These are phyloP conservation scores for Wallacemonas sp. DNA, from an alignment of 208 protist genomes.

Conservation along the genomic window DNA sequence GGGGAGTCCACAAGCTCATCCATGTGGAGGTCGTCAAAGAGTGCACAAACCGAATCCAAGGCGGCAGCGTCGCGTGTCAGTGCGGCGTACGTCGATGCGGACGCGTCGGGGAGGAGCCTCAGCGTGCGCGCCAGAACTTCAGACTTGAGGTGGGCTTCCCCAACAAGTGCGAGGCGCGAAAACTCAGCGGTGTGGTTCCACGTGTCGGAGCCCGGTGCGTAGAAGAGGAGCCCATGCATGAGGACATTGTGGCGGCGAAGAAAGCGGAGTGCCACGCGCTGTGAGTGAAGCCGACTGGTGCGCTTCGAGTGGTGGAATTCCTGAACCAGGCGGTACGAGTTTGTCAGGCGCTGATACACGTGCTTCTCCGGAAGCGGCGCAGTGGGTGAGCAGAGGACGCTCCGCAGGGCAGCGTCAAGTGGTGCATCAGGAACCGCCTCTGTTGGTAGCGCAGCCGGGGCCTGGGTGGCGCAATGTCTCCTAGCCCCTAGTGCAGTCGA, in stretches of 20 bases:
- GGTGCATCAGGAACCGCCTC: constrained; percentile 17
- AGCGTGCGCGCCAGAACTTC: constrained; percentile 67
- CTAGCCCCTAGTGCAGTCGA: too few species aligned
- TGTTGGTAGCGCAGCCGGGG: too few species aligned
- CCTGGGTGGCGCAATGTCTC: too few species aligned
- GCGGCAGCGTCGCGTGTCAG: constrained; percentile 28
- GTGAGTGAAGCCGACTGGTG: constrained; percentile 41
- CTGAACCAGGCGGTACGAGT: constrained; percentile 63
- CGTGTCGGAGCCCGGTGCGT: constrained; percentile 44
- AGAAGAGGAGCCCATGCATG: constrained; percentile 84
- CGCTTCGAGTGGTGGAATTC: constrained; percentile 71
- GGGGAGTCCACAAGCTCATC: constrained; percentile 33
- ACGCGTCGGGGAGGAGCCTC: constrained; percentile 67
- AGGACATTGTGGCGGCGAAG: constrained; percentile 88
- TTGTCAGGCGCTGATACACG: constrained; percentile 64
- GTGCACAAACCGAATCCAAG: constrained; percentile 28
- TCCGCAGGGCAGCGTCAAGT: constrained; percentile 35
- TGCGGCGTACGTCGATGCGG: constrained; percentile 26
- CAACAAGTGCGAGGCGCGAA: constrained; percentile 67
- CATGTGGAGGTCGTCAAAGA: constrained; percentile 60
- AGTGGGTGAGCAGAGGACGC: constrained; percentile 57
- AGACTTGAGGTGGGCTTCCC: constrained; percentile 48
- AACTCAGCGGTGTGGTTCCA: constrained; percentile 85
- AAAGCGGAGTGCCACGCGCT: constrained; percentile 61
- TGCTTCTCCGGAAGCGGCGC: constrained; percentile 51